Evolutionary conservation across 495 filamentous ascomycete genomes (phyloP).

Genomic region (Aspergillus egyptiacus): DNA sequence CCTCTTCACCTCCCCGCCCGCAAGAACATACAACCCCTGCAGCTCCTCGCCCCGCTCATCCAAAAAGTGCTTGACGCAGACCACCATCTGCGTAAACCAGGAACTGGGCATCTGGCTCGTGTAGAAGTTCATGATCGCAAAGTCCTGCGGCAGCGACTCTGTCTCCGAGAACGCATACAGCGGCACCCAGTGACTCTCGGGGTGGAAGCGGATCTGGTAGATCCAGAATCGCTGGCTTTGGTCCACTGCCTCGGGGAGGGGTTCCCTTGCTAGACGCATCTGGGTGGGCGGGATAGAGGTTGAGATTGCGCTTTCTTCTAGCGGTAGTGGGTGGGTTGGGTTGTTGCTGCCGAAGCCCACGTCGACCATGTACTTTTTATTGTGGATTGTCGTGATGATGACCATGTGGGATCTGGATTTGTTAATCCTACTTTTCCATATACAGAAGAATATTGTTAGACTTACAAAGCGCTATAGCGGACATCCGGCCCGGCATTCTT

Average conservation of each 20-base stretch:
- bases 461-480: constrained; percentile 25
- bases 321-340: constrained; percentile 47
- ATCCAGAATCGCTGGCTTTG: constrained; percentile 50
- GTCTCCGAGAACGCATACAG: constrained; percentile 53
- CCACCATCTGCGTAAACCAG: constrained; percentile 49
- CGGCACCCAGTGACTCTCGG: constrained; percentile 43
- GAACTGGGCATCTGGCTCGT: constrained; percentile 35
- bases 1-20: constrained; percentile 49
- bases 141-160: constrained; percentile 57
- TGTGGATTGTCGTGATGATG: constrained; percentile 55
- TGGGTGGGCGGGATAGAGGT: constrained; percentile 42
- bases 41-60: constrained; percentile 33
- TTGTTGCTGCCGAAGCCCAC: constrained; percentile 64
- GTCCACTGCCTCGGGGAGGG: constrained; percentile 39
- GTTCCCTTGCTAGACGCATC: constrained; percentile 42
- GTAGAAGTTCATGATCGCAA: constrained; percentile 55
- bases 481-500: constrained; percentile 7
- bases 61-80: constrained; percentile 50
- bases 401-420: constrained; percentile 55
- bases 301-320: constrained; percentile 39
- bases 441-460: not conserved
- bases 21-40: constrained; percentile 53
- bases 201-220: constrained; percentile 48
- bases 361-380: constrained; percentile 57
- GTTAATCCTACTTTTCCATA: too few relatives aligned